phyloP scores from a whole-genome alignment of 129 eudicot species.

The Heracleum sosnowskyi region DNA sequence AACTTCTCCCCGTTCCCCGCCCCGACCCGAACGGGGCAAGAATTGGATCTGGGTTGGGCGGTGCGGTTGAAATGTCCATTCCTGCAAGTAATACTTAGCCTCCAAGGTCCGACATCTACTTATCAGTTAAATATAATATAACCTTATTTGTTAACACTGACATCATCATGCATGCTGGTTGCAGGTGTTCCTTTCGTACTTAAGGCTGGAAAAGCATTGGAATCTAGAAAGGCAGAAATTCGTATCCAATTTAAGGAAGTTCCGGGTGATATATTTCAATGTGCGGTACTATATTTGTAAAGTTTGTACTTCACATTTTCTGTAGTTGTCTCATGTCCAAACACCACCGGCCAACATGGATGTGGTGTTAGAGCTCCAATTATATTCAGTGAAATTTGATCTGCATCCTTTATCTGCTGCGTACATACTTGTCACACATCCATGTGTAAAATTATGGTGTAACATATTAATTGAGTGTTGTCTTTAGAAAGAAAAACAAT shows the following conservation, averaged over 20 bases:
- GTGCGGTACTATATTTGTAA: slow-evolving; percentile 33
- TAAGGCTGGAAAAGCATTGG: slow-evolving; percentile 91
- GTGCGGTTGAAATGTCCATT: no score
- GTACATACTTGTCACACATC: neutral
- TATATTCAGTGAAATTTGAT: neutral
- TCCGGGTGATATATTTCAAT: slow-evolving; percentile 88
- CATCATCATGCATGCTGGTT: slow-evolving; percentile 8
- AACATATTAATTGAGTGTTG: neutral
- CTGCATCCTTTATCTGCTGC: neutral
- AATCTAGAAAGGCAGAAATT: slow-evolving; percentile 93
- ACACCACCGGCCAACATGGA: neutral
- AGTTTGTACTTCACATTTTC: neutral
- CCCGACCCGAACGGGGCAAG: no score
- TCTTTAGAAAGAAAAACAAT: neutral
- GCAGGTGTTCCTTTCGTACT: slow-evolving; percentile 93
- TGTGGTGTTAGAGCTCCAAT: neutral
- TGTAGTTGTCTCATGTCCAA: neutral
- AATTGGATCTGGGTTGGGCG: no score
- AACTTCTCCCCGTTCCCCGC: no score
- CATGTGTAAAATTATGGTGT: neutral
- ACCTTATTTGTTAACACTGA: neutral
- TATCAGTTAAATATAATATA: neutral
- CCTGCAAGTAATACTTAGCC: neutral
- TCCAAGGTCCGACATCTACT: neutral
- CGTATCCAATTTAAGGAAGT: slow-evolving; percentile 95